Conservation (phyloP, 2,329 filamentous ascomycete species). For the Ceratocystis cacaofunesta region DNA sequence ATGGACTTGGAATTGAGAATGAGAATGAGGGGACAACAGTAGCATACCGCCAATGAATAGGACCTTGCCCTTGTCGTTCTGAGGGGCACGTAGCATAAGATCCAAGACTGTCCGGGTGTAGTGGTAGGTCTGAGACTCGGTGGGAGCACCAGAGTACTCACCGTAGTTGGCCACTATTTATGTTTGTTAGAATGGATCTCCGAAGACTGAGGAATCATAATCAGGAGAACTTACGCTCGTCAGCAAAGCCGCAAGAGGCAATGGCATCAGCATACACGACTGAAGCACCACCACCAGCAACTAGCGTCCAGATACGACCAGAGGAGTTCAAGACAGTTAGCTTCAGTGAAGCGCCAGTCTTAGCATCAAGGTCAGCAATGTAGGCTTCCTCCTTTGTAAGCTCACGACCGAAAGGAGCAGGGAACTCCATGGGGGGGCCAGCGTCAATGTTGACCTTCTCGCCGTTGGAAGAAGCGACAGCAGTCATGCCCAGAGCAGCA, state of each 20-base stretch:
- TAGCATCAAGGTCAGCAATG: conserved; percentile 95
- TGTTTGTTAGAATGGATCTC: background rate
- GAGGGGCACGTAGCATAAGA: conserved; percentile 85
- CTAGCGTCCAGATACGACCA: conserved; percentile 93
- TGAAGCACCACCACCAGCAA: conserved; percentile 97
- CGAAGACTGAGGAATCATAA: background rate
- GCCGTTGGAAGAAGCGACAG: conserved; percentile 44
- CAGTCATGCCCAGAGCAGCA: conserved; percentile 69
- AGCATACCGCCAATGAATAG: conserved; percentile 78
- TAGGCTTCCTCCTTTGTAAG: conserved; percentile 98
- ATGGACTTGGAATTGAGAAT: background rate
- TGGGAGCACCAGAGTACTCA: conserved; percentile 97
- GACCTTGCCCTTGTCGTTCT: conserved; percentile 82
- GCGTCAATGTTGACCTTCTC: conserved; percentile 85
- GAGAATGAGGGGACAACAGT: background rate
- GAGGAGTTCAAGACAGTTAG: conserved; percentile 85
- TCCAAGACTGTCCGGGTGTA: conserved; percentile 95
- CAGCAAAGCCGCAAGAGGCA: conserved; percentile 84
- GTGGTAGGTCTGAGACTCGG: conserved; percentile 98
- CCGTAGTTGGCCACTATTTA: conserved; percentile 76
- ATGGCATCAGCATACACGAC: conserved; percentile 99
- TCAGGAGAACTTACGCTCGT: conserved; percentile 41
- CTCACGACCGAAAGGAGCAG: conserved; percentile 95
- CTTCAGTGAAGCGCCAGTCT: conserved; percentile 98
- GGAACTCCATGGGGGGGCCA: conserved; percentile 97